These are phyloP conservation scores for Physcomitrellopsis africana DNA, from an alignment of 225 moss, liverwort and hornwort species.

Conservation along the genomic window DNA sequence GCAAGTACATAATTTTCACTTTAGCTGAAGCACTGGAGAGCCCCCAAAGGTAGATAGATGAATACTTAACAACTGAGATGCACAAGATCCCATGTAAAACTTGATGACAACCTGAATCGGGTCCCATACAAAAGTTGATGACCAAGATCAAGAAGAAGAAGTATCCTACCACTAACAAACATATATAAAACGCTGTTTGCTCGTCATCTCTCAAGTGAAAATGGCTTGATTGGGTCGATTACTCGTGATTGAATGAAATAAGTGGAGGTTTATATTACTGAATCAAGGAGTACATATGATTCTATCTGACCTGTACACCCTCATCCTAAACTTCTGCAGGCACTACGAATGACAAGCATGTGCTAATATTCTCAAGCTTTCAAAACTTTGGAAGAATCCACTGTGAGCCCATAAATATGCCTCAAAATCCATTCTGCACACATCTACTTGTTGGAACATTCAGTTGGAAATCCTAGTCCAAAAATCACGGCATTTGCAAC, in stretches of 20 bases:
- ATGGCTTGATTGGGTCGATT: not conserved
- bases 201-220: no score
- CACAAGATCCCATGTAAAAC: slow-evolving; percentile 14
- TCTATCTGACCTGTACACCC: not conserved
- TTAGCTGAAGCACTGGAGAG: not conserved
- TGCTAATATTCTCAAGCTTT: not conserved
- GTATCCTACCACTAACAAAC: not conserved
- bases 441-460: slow-evolving; percentile 2
- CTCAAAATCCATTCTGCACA: not conserved
- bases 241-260: slow-evolving; percentile 14
- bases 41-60: not conserved
- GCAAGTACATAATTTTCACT: not conserved
- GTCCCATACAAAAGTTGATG: not conserved
- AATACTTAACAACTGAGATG: slow-evolving; percentile 5
- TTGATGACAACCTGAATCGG: not conserved
- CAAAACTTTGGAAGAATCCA: not conserved
- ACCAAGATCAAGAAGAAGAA: not conserved
- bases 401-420: not conserved
- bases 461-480: not conserved
- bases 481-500: slow-evolving; percentile 9
- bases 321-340: no score
- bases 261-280: not conserved
- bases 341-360: not conserved
- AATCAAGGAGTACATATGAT: not conserved
- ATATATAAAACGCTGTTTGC: no score